A percentile compares a stretch with the other conserved stretches of the same genome.
Evolutionary conservation across 2,329 filamentous ascomycete genomes (phyloP).

Genomic region (Apiospora arundinis): DNA sequence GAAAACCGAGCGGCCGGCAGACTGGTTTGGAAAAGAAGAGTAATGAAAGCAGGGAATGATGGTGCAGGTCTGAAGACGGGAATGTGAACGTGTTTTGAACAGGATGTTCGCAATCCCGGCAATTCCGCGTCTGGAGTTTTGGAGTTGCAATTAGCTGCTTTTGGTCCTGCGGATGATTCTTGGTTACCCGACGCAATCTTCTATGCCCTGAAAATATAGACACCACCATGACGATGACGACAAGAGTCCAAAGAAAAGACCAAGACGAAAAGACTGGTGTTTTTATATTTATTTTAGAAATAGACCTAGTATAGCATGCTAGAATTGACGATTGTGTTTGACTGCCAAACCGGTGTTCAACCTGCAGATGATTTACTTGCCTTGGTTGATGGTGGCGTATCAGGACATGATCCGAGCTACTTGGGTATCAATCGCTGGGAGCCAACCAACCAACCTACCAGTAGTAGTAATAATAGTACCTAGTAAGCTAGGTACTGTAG

Average conservation of each 20-base stretch:
- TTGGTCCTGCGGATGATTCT: conserved; percentile 1
- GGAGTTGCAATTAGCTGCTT: background rate
- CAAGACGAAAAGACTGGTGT: background rate
- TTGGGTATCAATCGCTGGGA: too few species aligned
- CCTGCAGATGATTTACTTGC: background rate
- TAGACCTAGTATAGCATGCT: conserved; percentile 16
- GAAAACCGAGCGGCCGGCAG: conserved; percentile 5
- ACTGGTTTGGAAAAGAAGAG: conserved; percentile 1
- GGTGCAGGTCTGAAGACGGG: background rate
- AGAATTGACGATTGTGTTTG: conserved; percentile 4
- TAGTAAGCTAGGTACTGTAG: too few species aligned
- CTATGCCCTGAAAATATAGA: background rate
- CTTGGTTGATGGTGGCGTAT: background rate
- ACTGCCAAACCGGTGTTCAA: background rate
- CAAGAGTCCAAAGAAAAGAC: background rate
- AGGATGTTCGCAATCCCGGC: background rate
- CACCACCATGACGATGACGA: background rate
- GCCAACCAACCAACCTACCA: too few species aligned
- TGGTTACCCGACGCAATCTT: conserved; percentile 8
- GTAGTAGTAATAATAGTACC: too few species aligned
- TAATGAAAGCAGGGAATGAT: conserved; percentile 4
- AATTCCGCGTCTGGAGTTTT: conserved; percentile 14
- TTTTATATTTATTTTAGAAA: conserved; percentile 13
- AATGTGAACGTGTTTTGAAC: background rate
- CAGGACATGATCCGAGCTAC: background rate